These are phyloP conservation scores for Nicotiana paniculata DNA, from an alignment of 257 asterid genomes.

Conservation along the genomic window DNA sequence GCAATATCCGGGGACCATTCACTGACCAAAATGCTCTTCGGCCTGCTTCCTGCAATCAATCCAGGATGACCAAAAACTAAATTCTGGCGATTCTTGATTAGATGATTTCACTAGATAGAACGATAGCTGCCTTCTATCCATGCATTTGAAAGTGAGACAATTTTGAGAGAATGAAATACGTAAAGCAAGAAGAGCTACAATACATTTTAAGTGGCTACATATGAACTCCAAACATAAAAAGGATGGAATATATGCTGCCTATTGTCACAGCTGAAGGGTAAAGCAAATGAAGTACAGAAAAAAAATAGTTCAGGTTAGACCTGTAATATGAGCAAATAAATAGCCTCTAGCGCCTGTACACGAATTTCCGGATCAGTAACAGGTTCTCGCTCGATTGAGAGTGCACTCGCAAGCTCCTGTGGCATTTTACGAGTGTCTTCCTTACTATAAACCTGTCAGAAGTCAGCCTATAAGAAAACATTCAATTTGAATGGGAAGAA, in stretches of 20 bases:
- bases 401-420: constrained; percentile 83
- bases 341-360: constrained; percentile 71
- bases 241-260: neutral
- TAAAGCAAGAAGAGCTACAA: neutral
- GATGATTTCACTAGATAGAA: neutral
- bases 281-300: neutral
- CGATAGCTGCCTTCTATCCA: neutral
- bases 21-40: constrained; percentile 95
- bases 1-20: constrained; percentile 85
- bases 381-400: constrained; percentile 87
- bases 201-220: neutral
- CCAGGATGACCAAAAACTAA: neutral
- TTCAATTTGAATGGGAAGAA: neutral
- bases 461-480: neutral
- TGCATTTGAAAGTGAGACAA: neutral
- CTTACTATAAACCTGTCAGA: constrained; percentile 42
- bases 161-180: neutral
- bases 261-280: neutral
- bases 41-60: constrained; percentile 67
- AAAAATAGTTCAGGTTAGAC: constrained; percentile 17
- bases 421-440: constrained; percentile 91
- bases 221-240: neutral
- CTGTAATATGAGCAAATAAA: constrained; percentile 75
- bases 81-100: neutral
- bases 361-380: constrained; percentile 72